Evolutionary conservation across 108 stramenopile genomes (phyloP).

Genomic region (Cyclostephanos tholiformis): DNA sequence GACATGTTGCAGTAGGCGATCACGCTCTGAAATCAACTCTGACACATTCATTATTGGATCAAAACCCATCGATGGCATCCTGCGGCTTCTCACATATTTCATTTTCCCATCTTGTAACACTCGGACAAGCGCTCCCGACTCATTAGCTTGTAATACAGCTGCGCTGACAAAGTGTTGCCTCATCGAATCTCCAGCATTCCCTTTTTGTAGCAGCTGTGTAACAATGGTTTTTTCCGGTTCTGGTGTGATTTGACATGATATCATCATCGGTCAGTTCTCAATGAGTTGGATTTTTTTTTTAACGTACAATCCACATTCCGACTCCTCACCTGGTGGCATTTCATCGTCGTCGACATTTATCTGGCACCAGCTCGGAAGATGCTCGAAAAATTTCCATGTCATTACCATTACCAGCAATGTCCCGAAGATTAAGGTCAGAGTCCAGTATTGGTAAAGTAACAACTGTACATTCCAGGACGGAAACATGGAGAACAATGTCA

Average conservation of each 20-base stretch:
- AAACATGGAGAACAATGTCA: background rate
- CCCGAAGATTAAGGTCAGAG: slow-evolving; percentile 36
- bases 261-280: no score
- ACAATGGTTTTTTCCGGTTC: slow-evolving; percentile 48
- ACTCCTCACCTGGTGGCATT: slow-evolving; percentile 31
- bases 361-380: slow-evolving; percentile 42
- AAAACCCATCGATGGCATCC: slow-evolving; percentile 50
- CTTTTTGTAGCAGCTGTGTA: slow-evolving; percentile 39
- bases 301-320: no score
- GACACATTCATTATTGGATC: slow-evolving; percentile 47
- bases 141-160: slow-evolving; percentile 53
- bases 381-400: slow-evolving; percentile 38
- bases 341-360: slow-evolving; percentile 51
- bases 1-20: slow-evolving; percentile 31
- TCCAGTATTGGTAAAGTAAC: slow-evolving; percentile 45
- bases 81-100: slow-evolving; percentile 48
- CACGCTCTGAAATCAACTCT: slow-evolving; percentile 39
- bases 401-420: slow-evolving; percentile 34
- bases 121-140: slow-evolving; percentile 51
- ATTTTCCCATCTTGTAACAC: slow-evolving; percentile 46
- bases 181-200: slow-evolving; percentile 44
- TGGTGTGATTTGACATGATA: no score
- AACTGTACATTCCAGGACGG: slow-evolving; percentile 3
- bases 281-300: no score
- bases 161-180: slow-evolving; percentile 51